A percentile compares a stretch with the other conserved stretches of the same genome.
Evolutionary conservation across 2,329 filamentous ascomycete species (phyloP).

Genomic region (Periconia sp.): DNA sequence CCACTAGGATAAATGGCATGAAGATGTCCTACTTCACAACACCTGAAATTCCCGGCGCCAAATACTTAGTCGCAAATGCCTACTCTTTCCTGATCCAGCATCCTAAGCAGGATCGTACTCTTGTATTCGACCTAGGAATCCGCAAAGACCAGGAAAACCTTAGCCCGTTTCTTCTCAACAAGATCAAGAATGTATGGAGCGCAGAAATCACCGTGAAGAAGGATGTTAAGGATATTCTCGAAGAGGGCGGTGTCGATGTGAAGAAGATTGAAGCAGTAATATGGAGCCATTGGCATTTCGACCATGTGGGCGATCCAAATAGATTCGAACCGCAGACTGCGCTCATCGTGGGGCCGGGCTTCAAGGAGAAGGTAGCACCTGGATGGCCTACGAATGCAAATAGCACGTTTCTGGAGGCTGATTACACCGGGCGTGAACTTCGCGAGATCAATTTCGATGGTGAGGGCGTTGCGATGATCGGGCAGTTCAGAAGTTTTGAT

Average conservation of each 20-base stretch:
- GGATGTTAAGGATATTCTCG: constrained; percentile 27
- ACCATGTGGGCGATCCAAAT: constrained; percentile 59
- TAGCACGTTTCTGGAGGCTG: background rate
- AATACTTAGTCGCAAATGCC: too few species aligned
- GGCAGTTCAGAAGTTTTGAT: constrained; percentile 56
- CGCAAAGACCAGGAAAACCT: constrained; percentile 58
- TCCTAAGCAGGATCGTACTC: constrained; percentile 43
- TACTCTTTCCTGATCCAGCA: constrained; percentile 59
- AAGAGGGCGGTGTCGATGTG: constrained; percentile 19
- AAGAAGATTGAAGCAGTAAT: constrained; percentile 46
- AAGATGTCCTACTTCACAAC: too few species aligned
- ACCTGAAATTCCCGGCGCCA: too few species aligned
- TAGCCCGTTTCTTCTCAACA: too few species aligned
- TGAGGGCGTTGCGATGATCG: too few species aligned
- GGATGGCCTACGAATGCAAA: constrained; percentile 49
- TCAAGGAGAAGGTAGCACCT: constrained; percentile 53
- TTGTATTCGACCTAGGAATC: constrained; percentile 57
- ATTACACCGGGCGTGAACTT: background rate
- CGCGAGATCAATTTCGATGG: background rate
- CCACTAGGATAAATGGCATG: too few species aligned
- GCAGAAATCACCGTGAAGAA: constrained; percentile 13
- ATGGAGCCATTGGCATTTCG: constrained; percentile 54
- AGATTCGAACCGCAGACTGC: constrained; percentile 53
- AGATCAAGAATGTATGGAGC: constrained; percentile 15
- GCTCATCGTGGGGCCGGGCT: constrained; percentile 60